Base-by-base conservation (phyloP, 2,329 filamentous ascomycete species). In the Aschersonia sp. region DNA sequence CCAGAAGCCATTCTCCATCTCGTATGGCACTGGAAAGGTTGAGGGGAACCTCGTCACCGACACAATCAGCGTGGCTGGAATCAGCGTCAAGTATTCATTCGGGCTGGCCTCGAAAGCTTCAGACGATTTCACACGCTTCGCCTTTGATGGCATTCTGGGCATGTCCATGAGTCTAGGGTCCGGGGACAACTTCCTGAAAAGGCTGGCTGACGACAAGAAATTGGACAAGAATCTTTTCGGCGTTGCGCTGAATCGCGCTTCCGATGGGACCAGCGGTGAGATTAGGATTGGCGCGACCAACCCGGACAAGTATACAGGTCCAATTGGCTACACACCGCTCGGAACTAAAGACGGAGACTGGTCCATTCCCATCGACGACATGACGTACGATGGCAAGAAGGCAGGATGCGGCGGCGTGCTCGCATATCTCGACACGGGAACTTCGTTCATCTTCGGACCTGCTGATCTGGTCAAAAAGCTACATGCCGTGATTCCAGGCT, bases 81-180 rank as follows among this genome's bases (percentile, higher is more conserved):
- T 89, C 52, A 75, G 71, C 42, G 59, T 87, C 11, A 62, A 72
- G 2, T 72, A 87, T 55, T 69, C 76, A 4, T 85, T 95, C 57
- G 88, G 88, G 5, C 65, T 89, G 50, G 86, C 84, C 29, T 76
- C 74, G 35, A 73, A 73, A 30, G 85, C 85, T 2, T 87, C 85
- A 1, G 65, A 78, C 46, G 81, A 92, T 53, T 94, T 95, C 61
- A 65, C 69, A 31, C 74, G 76, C 46, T 94, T 90, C 56, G 83
- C 86, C 1, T 88, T 94, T 63, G 88, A 95, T 60, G 88, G 88
- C 30, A 94, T 95, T 45, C 68, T 95, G 3, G 88, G 87, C 4
- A 67, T 94, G 30, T 83, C 85, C 12, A 79, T 81, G 55, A 74
- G 73, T 51, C 67, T 71, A 9, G 75, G 74, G 3, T 69, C 68